Evolutionary conservation across 2,329 filamentous ascomycete species (phyloP), one percentile per base, ranked within the genome.

Genomic region (Metarhizium sp.): DNA sequence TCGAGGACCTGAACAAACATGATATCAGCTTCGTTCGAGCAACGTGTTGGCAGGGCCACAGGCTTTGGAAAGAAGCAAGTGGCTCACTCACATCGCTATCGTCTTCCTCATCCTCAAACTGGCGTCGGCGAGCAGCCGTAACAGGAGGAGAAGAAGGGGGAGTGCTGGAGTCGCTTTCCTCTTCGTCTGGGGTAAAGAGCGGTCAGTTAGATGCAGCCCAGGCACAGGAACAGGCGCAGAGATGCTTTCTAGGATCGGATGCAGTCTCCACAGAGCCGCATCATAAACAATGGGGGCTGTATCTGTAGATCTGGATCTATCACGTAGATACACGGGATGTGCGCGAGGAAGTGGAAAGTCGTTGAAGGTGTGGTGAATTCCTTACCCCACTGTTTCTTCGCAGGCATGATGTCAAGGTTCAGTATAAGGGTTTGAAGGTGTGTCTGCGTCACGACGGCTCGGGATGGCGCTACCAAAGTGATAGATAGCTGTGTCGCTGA

Each of bases 101-200:
- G 38, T 92, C 87, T 72, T 96, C 92, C 70, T 97, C 92, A 64
- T 97, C 92, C 64, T 94, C 91, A 67, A 96, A 96, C 76, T 94
- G 73, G 59, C 69, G 73, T 59, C 78, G 75, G 60, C 77, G 75
- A 53, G 67, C 64, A 56, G 68, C 66, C 43, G 66, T 69, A 50
- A 69, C 63, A 2, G 71, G 69, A 36, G 76, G 69, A 14, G 76
- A 73, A 32, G 66, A 64, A 51, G 67, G 63, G 48, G 66, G 59
- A 54, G 65, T 66, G 61, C 67, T 68, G 61, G 67, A 67, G 40
- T 72, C 71, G 55, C 67, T 69, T 51, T 73, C 67, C 61, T 73
- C 71, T 30, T 74, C 73, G 58, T 75, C 73, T 73, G 55, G 45
- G 30, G 51, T 20, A 53, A 58, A 32, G 48, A 58, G 55, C 57